Evolutionary conservation across 345 rosid genomes (phyloP), one percentile per base, ranked within the genome.

Genomic region (Pugionium cornutum): DNA sequence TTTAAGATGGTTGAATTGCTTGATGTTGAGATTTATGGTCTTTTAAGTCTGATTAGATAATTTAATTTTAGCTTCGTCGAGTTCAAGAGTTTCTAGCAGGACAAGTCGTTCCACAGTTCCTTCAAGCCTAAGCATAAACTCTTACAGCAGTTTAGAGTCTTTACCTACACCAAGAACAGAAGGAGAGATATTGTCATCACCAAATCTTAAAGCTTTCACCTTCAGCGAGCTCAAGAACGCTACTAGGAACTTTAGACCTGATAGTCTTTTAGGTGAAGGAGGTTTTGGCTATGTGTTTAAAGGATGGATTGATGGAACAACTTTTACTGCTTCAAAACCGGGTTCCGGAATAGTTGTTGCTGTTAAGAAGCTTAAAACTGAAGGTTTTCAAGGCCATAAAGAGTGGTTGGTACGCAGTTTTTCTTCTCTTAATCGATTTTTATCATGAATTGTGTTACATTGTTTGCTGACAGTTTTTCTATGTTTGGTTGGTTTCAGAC

Each of bases 301-400:
- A 80, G 99, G 99, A 44, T 94, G 97, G 97, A 81, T 94, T 58
- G 97, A 94, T 76, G 87, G 88, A 48, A 72, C 82, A n/a, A 77
- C 88, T 3, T 63, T 84, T 10, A 48, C 80, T 18, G 86, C 99
- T 74, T 77, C 91, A 1, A 88, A 55, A 73, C 92, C 99, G 26
- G 97, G 97, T 55, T 88, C 88, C 1, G 95, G 99, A 62, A 80
- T 90, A 75, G 99, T 94, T 50, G 89, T 94, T 41, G 99, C 99
- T 39, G 99, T 88, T 51, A 94, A 94, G 84, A 90, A 82, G 71
- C 95, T 94, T 46, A 94, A 88, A 72, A 86, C 92, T 53, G 97
- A 94, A 77, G 99, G 99, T 7, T 86, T 83, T 76, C 99, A 94
- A 73, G 99, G 99, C 49, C 99, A 94, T 79, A 89, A 94, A 69